These are phyloP conservation scores for Radiomyces spectabilis DNA, from an alignment of 192 early-diverging fungal genomes.

Conservation along the genomic window DNA sequence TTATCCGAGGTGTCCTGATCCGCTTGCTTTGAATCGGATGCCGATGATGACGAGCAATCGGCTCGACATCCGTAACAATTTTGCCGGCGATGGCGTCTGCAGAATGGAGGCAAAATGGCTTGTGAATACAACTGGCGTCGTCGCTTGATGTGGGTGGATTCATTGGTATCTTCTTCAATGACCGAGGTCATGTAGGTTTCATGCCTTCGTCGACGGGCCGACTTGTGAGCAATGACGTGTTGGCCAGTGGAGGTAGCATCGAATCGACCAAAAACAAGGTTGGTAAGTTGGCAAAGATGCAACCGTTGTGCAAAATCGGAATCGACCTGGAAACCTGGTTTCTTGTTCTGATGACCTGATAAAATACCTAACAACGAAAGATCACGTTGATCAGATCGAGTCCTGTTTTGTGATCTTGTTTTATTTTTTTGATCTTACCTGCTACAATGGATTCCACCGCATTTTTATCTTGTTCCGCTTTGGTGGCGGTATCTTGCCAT, in stretches of 20 bases:
- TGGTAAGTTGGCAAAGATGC: conserved; percentile 44
- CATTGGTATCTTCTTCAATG: conserved; percentile 1
- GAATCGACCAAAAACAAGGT: conserved; percentile 51
- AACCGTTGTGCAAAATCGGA: conserved; percentile 41
- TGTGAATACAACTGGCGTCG: conserved; percentile 24
- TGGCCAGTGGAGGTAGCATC: conserved; percentile 26
- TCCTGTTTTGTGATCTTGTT: background rate
- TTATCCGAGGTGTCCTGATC: too few relatives aligned
- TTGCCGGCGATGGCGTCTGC: conserved; percentile 37
- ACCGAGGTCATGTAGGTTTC: background rate
- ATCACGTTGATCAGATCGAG: background rate
- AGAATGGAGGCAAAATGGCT: conserved; percentile 21
- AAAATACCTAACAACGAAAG: conserved; percentile 17
- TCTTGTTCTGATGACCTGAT: conserved; percentile 19
- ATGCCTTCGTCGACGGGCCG: conserved; percentile 24
- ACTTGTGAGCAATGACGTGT: conserved; percentile 9
- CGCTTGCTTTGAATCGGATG: too few relatives aligned
- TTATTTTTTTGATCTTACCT: conserved; percentile 17
- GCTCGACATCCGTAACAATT: conserved; percentile 28
- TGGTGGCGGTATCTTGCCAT: conserved; percentile 30
- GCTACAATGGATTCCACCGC: conserved; percentile 46
- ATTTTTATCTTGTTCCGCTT: conserved; percentile 39
- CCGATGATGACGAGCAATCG: background rate
- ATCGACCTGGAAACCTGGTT: conserved; percentile 27
- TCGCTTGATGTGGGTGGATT: conserved; percentile 5